These are phyloP conservation scores for Lepidium sativum DNA, from an alignment of 345 rosid genomes.

Conservation along the genomic window DNA sequence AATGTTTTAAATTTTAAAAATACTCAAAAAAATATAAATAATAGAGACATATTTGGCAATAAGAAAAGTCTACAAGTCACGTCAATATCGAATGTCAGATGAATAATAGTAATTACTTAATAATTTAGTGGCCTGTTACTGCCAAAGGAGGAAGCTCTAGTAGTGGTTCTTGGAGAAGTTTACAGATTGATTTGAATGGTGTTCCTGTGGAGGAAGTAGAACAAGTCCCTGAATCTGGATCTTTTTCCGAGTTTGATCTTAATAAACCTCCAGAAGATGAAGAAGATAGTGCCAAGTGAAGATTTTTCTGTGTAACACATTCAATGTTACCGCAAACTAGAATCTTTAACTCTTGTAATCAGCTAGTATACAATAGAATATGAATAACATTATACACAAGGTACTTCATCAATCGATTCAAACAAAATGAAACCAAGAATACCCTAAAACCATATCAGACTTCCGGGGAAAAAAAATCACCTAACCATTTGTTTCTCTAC, in stretches of 20 bases:
- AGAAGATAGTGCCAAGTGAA: not conserved
- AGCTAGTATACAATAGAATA: no score
- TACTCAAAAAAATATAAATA: not conserved
- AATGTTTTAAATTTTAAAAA: conserved; percentile 1
- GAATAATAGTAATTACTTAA: not conserved
- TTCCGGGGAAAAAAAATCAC: not conserved
- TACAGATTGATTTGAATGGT: conserved; percentile 12
- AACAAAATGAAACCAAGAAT: not conserved
- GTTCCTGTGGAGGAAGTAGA: not conserved
- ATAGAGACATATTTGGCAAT: not conserved
- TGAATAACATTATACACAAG: not conserved
- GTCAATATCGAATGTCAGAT: conserved; percentile 19
- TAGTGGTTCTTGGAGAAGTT: not conserved
- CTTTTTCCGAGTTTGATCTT: conserved; percentile 1
- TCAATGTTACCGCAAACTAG: no score
- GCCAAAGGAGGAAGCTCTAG: not conserved
- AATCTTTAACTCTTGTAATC: no score
- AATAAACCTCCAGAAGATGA: conserved; percentile 16
- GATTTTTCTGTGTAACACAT: not conserved
- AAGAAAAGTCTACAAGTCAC: conserved; percentile 14
- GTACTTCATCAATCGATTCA: not conserved
- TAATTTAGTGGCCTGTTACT: not conserved
- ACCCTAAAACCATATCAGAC: not conserved
- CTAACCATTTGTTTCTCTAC: not conserved
- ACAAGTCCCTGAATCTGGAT: not conserved